Conservation (phyloP, 305 asterid genomes). For the Solanum hybrid region DNA sequence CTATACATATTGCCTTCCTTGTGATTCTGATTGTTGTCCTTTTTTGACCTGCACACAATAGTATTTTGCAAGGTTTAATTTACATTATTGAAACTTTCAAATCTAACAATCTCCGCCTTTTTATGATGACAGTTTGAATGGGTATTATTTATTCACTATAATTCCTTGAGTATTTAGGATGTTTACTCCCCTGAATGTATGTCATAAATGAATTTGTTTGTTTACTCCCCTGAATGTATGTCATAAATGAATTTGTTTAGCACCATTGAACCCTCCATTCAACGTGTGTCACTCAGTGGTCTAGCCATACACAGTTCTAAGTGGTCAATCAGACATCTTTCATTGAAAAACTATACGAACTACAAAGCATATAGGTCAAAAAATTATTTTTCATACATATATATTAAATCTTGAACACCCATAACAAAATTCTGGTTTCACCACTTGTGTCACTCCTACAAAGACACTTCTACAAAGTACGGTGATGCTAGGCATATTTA, state of each 20-base stretch:
- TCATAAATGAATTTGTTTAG: background rate
- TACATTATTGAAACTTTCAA: background rate
- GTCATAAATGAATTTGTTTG: background rate
- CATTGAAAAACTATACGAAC: background rate
- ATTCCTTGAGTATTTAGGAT: background rate
- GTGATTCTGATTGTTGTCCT: background rate
- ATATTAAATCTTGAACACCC: background rate
- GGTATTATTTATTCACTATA: background rate
- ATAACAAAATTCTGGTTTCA: background rate
- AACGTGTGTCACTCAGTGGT: background rate
- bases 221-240: background rate
- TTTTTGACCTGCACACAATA: background rate
- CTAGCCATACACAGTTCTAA: too few species aligned
- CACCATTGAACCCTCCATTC: background rate
- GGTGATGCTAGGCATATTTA: background rate
- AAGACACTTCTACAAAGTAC: background rate
- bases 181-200: background rate
- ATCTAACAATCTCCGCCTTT: background rate
- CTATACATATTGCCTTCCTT: background rate
- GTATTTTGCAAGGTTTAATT: background rate
- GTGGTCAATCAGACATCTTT: background rate
- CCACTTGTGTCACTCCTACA: background rate
- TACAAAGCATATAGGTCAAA: background rate
- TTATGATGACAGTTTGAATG: background rate
- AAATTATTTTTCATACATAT: background rate